phyloP scores from a whole-genome alignment of 129 eudicot genomes.

The Flaveria robusta region DNA sequence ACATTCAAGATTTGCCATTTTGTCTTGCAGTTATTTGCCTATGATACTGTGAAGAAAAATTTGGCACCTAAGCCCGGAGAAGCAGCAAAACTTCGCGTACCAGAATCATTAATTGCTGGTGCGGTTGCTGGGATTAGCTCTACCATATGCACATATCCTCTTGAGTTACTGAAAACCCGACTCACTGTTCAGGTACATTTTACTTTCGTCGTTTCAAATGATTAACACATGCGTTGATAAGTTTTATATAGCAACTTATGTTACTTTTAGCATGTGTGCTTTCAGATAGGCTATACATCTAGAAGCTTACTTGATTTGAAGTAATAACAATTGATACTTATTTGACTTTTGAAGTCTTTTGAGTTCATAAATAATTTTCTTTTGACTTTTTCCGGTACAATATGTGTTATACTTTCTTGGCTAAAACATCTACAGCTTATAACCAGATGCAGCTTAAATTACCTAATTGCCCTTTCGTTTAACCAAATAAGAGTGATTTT shows the following conservation, averaged over 20 bases:
- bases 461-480: neutral
- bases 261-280: neutral
- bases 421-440: no score
- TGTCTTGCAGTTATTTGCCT: slow-evolving; percentile 66
- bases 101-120: slow-evolving; percentile 83
- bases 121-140: slow-evolving; percentile 91
- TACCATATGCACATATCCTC: slow-evolving; percentile 81
- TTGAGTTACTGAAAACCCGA: slow-evolving; percentile 87
- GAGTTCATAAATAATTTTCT: neutral
- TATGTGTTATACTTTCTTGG: neutral
- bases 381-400: neutral
- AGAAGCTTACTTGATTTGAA: neutral
- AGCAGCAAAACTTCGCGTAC: slow-evolving; percentile 54
- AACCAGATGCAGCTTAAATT: neutral
- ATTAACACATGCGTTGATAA: neutral
- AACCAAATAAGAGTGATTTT: neutral
- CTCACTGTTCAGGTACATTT: slow-evolving; percentile 71
- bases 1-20: neutral
- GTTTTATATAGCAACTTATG: neutral
- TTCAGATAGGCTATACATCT: neutral
- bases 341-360: neutral
- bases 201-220: neutral
- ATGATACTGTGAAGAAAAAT: slow-evolving; percentile 81
- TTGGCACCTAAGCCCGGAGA: slow-evolving; percentile 80
- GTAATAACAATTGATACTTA: neutral